phyloP scores from a whole-genome alignment of 768 basidiomycete species.

The Tricholomella constricta region DNA sequence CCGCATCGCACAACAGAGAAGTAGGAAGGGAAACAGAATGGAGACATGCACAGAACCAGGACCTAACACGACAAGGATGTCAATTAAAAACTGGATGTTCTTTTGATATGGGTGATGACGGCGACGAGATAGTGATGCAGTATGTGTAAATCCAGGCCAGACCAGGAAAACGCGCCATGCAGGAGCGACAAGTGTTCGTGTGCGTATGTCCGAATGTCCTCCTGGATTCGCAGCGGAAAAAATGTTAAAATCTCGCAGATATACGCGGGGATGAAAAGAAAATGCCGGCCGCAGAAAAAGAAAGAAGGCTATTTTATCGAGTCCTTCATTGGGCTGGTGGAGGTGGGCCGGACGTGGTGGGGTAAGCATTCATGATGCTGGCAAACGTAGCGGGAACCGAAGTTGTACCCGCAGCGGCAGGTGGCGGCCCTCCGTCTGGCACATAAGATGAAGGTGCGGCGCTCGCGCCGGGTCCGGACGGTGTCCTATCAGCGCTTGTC shows the following conservation, averaged over 20 bases:
- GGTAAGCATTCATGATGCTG: constrained; percentile 73
- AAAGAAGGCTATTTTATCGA: too few species aligned
- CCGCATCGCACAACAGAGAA: neutral
- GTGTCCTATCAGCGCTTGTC: constrained; percentile 8
- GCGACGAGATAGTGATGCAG: neutral
- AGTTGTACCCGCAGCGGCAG: constrained; percentile 24
- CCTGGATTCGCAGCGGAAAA: neutral
- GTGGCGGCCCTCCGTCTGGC: neutral
- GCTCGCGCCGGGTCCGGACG: neutral
- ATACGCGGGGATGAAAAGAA: neutral
- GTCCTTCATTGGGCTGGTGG: constrained; percentile 13
- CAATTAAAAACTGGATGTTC: neutral
- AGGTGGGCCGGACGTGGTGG: constrained; percentile 24
- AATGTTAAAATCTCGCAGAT: neutral
- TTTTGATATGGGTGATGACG: neutral
- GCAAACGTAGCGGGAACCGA: constrained; percentile 59
- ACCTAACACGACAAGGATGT: neutral
- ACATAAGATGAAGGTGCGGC: neutral
- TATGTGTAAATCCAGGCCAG: neutral
- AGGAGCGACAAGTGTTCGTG: neutral
- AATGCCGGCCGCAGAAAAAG: too few species aligned
- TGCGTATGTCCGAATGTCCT: neutral
- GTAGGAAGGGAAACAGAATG: neutral
- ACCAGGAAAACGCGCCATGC: neutral
- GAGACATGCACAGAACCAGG: neutral